A percentile compares a stretch with the other conserved stretches of the same genome.
These are phyloP conservation scores for Taxillus chinensis DNA, from an alignment of 164 flowering plant species.

Conservation along the genomic window DNA sequence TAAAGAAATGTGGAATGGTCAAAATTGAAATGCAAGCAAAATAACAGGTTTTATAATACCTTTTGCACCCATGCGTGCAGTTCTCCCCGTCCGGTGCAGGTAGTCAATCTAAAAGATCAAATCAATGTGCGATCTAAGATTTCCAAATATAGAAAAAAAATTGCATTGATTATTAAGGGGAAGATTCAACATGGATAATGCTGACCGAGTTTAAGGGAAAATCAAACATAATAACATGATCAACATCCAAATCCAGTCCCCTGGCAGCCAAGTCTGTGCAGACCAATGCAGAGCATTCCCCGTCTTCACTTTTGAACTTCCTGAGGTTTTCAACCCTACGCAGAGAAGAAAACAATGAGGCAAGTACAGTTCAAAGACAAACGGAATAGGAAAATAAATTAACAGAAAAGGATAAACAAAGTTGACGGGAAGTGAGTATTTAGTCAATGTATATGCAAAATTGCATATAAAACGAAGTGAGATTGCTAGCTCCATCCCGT, in stretches of 20 bases:
- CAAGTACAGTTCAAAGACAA: not conserved
- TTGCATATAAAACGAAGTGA: too few species aligned
- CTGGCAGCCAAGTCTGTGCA: slow-evolving; percentile 98
- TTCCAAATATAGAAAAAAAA: not conserved
- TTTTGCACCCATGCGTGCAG: slow-evolving; percentile 99
- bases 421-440: too few species aligned
- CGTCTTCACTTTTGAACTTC: slow-evolving; percentile 78
- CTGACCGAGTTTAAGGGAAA: slow-evolving; percentile 85
- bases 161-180: not conserved
- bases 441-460: too few species aligned
- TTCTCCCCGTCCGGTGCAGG: slow-evolving; percentile 98
- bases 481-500: too few species aligned
- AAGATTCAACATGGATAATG: slow-evolving; percentile 3
- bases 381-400: not conserved
- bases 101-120: slow-evolving; percentile 71
- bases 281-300: slow-evolving; percentile 93
- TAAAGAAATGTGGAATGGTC: too few species aligned
- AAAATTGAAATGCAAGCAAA: not conserved
- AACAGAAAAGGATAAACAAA: not conserved
- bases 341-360: slow-evolving; percentile 5
- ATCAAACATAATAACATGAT: slow-evolving; percentile 98
- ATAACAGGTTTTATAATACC: slow-evolving; percentile 24
- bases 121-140: not conserved
- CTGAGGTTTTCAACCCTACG: slow-evolving; percentile 83
- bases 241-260: slow-evolving; percentile 95